Percentiles rank a stretch among this genome's conserved stretches.
Conservation (phyloP, 306 rosid genomes). For the Cucumis hystrix region DNA sequence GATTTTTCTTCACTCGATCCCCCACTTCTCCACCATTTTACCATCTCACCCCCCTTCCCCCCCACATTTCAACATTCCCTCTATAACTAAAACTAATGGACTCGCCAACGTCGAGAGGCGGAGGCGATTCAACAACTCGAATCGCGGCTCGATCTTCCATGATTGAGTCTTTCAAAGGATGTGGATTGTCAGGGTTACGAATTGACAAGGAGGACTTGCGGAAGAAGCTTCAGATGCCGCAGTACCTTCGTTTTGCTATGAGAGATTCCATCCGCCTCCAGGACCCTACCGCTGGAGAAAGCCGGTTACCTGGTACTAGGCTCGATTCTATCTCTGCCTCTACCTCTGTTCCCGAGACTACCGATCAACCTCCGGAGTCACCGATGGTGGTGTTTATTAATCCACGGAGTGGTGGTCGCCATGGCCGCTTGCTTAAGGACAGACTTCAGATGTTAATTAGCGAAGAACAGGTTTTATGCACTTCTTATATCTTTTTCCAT, state of each 20-base stretch:
- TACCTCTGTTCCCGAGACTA: neutral
- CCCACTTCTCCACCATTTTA: neutral
- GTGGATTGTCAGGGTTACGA: conserved; percentile 53
- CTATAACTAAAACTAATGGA: neutral
- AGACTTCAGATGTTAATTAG: conserved; percentile 65
- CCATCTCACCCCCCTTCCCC: neutral
- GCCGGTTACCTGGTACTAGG: conserved; percentile 16
- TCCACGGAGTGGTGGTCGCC: conserved; percentile 73
- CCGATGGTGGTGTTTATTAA: conserved; percentile 89
- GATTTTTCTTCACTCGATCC: neutral
- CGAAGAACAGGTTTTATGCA: conserved; percentile 58
- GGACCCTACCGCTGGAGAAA: conserved; percentile 59
- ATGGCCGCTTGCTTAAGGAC: conserved; percentile 71
- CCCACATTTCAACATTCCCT: neutral
- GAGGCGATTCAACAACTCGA: conserved; percentile 26
- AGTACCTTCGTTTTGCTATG: conserved; percentile 72
- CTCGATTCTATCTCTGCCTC: neutral
- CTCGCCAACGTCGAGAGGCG: neutral
- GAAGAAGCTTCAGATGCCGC: conserved; percentile 63
- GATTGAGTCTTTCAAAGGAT: conserved; percentile 50
- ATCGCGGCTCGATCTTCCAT: conserved; percentile 38
- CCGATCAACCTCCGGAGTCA: conserved; percentile 21
- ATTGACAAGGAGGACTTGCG: conserved; percentile 68
- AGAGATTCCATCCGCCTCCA: conserved; percentile 59
- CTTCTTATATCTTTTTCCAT: neutral